phyloP scores from a whole-genome alignment of 352 stramenopile species.

The Globisporangium polare region DNA sequence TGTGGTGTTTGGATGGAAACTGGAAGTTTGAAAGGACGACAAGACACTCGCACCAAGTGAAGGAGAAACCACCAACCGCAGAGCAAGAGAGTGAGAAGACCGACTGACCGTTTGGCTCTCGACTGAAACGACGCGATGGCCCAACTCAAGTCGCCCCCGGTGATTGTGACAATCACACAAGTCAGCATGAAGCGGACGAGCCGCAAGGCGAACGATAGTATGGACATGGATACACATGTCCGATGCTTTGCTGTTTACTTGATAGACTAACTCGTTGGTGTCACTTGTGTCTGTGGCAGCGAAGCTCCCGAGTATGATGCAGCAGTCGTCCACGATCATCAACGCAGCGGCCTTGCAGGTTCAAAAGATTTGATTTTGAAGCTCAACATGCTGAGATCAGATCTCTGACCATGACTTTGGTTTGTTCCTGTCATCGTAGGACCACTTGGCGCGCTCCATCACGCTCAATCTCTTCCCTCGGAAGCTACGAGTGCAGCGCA shows the following conservation, averaged over 20 bases:
- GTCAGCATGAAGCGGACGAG: slow-evolving; percentile 8
- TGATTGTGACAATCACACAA: background rate
- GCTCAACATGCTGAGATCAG: too few species aligned
- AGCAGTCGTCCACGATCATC: slow-evolving; percentile 51
- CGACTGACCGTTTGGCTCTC: background rate
- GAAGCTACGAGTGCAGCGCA: background rate
- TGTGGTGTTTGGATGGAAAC: background rate
- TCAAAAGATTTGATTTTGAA: background rate
- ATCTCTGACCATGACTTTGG: too few species aligned
- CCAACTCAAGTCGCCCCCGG: background rate
- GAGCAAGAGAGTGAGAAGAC: background rate
- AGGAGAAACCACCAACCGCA: slow-evolving; percentile 7
- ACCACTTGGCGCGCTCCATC: slow-evolving; percentile 52
- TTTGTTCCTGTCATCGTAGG: slow-evolving; percentile 13
- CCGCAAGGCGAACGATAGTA: slow-evolving; percentile 5
- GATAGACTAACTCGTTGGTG: background rate
- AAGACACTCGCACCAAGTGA: background rate
- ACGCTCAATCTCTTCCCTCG: slow-evolving; percentile 34
- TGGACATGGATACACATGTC: background rate
- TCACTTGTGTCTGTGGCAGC: slow-evolving; percentile 5
- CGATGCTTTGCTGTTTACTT: background rate
- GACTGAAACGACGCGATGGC: background rate
- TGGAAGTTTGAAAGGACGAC: background rate
- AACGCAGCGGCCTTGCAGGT: slow-evolving; percentile 74
- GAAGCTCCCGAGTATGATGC: slow-evolving; percentile 16